These are phyloP conservation scores for Euphorbia tirucalli DNA, from an alignment of 345 rosid genomes.

Conservation along the genomic window DNA sequence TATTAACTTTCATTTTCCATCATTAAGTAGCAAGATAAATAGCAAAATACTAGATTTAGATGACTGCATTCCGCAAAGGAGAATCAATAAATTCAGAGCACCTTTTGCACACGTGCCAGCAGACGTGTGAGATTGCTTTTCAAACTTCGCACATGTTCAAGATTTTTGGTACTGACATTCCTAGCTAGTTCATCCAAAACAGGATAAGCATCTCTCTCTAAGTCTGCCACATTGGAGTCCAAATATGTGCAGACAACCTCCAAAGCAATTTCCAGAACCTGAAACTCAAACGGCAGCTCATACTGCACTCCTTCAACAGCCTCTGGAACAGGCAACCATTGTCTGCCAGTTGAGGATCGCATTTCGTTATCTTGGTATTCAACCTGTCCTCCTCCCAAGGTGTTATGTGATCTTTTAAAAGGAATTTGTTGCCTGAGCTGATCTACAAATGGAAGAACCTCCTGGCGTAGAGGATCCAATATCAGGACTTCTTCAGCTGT, in stretches of 20 bases:
- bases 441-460: slow-evolving; percentile 74
- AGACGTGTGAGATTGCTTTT: slow-evolving; percentile 88
- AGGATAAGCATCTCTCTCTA: slow-evolving; percentile 85
- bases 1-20: too few species aligned
- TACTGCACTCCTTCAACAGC: slow-evolving; percentile 68
- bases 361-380: slow-evolving; percentile 40
- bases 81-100: slow-evolving; percentile 16
- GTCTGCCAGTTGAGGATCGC: slow-evolving; percentile 42
- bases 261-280: slow-evolving; percentile 90
- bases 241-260: slow-evolving; percentile 72
- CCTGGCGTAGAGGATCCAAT: slow-evolving; percentile 72
- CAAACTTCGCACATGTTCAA: slow-evolving; percentile 81
- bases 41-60: too few species aligned
- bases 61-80: neutral
- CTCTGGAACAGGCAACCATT: slow-evolving; percentile 59
- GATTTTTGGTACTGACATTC: slow-evolving; percentile 90
- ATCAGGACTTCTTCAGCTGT: slow-evolving; percentile 79
- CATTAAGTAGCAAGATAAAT: too few species aligned
- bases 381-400: slow-evolving; percentile 32
- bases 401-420: slow-evolving; percentile 36
- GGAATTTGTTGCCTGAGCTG: slow-evolving; percentile 73
- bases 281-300: slow-evolving; percentile 94
- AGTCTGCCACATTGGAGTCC: slow-evolving; percentile 61
- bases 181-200: slow-evolving; percentile 82
- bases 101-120: slow-evolving; percentile 94